Conservation (phyloP, 78 protist species). For the Dictyostelium discoideum region dicty_2.7 NC_007088.5:1120501-1121000, state of each 20-base stretch:
- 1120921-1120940: not conserved
- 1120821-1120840: slow-evolving; percentile 1
- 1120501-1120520: slow-evolving; percentile 12
- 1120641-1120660: not conserved
- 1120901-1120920: not conserved
- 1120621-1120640: not conserved
- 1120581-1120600: slow-evolving; percentile 13
- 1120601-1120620: slow-evolving; percentile 33
- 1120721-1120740: slow-evolving; percentile 3
- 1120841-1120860: not conserved
- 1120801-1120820: slow-evolving; percentile 17
- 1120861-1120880: slow-evolving; percentile 12
- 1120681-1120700: not conserved
- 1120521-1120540: slow-evolving; percentile 41
- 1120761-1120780: not conserved
- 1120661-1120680: not conserved
- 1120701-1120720: not conserved
- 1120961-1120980: not conserved
- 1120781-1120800: not conserved
- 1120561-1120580: slow-evolving; percentile 19
- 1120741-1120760: not conserved
- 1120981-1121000: slow-evolving; percentile 3
- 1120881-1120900: slow-evolving; percentile 42
- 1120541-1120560: slow-evolving; percentile 40
- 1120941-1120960: slow-evolving; percentile 8